Percentiles rank a stretch among this genome's conserved stretches.
These are phyloP conservation scores for Pestalotiopsis sp. DNA, from an alignment of 2,329 filamentous ascomycete species.

Conservation along the genomic window DNA sequence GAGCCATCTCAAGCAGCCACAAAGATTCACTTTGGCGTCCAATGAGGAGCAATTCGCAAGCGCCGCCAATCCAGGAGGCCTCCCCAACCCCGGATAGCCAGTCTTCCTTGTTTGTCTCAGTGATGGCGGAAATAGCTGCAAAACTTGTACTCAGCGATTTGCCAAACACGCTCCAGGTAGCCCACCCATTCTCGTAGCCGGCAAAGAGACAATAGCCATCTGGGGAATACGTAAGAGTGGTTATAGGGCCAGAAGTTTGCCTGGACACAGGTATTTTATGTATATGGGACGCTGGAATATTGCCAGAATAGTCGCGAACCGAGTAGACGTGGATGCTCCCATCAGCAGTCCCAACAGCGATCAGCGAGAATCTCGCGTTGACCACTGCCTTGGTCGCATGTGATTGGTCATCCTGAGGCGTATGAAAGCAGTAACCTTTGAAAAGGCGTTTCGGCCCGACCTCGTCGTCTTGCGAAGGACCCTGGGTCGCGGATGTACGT, in stretches of 20 bases:
- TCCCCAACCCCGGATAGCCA: conserved; percentile 82
- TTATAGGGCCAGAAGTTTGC: conserved; percentile 69
- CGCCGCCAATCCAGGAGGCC: conserved; percentile 85
- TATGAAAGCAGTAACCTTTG: conserved; percentile 88
- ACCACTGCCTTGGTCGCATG: conserved; percentile 77
- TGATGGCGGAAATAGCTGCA: conserved; percentile 64
- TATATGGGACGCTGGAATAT: conserved; percentile 84
- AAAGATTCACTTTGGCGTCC: conserved; percentile 73
- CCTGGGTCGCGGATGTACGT: conserved; percentile 50
- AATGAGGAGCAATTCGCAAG: conserved; percentile 81
- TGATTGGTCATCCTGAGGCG: conserved; percentile 60
- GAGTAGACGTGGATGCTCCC: conserved; percentile 88
- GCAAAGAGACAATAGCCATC: conserved; percentile 97
- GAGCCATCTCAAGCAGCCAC: conserved; percentile 89
- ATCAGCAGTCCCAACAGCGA: conserved; percentile 81
- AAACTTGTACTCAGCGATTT: conserved; percentile 89
- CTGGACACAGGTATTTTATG: conserved; percentile 71
- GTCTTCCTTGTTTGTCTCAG: conserved; percentile 70
- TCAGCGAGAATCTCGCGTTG: conserved; percentile 91
- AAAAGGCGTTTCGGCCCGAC: conserved; percentile 70
- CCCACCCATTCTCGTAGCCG: conserved; percentile 91
- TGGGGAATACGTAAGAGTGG: conserved; percentile 81
- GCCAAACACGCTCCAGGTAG: conserved; percentile 96
- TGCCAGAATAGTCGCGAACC: conserved; percentile 89
- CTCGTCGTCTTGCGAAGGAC: conserved; percentile 37